These are phyloP conservation scores for Blastocladiella emersonii DNA, from an alignment of 371 early-diverging fungal species.

Conservation along the genomic window DNA sequence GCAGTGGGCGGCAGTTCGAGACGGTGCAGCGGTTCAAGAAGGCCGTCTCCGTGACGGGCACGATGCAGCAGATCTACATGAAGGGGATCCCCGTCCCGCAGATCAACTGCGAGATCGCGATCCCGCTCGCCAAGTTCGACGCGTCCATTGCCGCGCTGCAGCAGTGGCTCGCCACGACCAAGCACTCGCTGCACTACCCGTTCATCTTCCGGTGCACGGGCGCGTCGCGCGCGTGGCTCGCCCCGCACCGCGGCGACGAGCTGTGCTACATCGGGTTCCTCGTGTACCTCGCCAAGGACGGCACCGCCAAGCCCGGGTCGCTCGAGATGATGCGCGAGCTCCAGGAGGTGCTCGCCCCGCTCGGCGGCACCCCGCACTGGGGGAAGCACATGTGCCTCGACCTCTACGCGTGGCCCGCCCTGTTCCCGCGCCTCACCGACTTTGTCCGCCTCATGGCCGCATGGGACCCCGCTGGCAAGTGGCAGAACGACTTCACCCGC, in stretches of 20 bases:
- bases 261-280: conserved; percentile 15
- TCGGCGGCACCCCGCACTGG: conserved; percentile 15
- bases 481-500: conserved; percentile 1
- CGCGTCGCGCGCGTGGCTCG: conserved; percentile 11
- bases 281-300: conserved; percentile 13
- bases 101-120: conserved; percentile 19
- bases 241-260: conserved; percentile 6
- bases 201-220: conserved; percentile 17
- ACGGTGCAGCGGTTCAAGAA: conserved; percentile 13
- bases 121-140: conserved; percentile 11
- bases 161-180: conserved; percentile 4
- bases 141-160: conserved; percentile 9
- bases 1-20: conserved; percentile 5
- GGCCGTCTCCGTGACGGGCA: conserved; percentile 10
- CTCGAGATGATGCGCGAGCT: conserved; percentile 11
- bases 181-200: conserved; percentile 12
- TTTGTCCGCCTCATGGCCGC: not conserved
- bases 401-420: not conserved
- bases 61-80: conserved; percentile 11
- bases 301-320: conserved; percentile 8
- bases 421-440: not conserved
- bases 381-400: conserved; percentile 15
- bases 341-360: conserved; percentile 11
- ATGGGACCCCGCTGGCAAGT: conserved; percentile 5
- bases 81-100: conserved; percentile 20